Evolutionary conservation across 2,329 filamentous ascomycete species (phyloP), one percentile per base, ranked within the genome.

Genomic region (Cyclaneusma minus): DNA sequence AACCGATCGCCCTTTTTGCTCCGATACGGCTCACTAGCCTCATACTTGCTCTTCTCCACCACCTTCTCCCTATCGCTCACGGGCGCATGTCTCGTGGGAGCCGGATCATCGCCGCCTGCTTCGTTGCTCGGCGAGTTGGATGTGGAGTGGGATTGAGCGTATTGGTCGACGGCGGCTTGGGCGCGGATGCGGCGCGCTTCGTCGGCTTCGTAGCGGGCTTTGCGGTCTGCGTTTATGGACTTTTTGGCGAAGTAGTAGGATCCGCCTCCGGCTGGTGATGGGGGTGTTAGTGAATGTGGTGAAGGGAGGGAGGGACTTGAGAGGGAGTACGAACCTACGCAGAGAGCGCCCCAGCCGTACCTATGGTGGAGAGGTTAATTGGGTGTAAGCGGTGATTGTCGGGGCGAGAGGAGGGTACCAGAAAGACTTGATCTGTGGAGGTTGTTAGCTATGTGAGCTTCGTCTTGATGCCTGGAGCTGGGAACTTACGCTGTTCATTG

Each of bases 241-340:
- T 71, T 68, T 64, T 98, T 98, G 37, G 89, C 89, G 50, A 94
- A 93, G 60, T 81, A 84, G 63, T 95, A 98, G 44, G 87, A 84
- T 36, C 77, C 81, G 38, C 72, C 89, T 47, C 87, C 89, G 39
- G 85, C 83, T 84, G 46, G 33, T 25, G 12, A 13, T 10, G 13
- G 11, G 12, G 18, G 29, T 26, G 14, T n/a, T n/a, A 22, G 13
- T 14, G 13, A 15, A 25, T 15, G 27, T 14, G 30, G 28, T 14
- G 23, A n/a, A n/a, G n/a, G n/a, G n/a, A n/a, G n/a, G n/a, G n/a
- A n/a, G n/a, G n/a, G n/a, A n/a, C n/a, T n/a, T n/a, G 16, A 9
- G n/a, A n/a, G n/a, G 10, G 13, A 27, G 6, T 13, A 45, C 71
- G 32, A 68, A 84, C 79, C 84, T 42, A 78, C 63, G 48, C 85